Base-by-base conservation (phyloP, 495 filamentous ascomycete species). In the Penicillium alfredii region DNA sequence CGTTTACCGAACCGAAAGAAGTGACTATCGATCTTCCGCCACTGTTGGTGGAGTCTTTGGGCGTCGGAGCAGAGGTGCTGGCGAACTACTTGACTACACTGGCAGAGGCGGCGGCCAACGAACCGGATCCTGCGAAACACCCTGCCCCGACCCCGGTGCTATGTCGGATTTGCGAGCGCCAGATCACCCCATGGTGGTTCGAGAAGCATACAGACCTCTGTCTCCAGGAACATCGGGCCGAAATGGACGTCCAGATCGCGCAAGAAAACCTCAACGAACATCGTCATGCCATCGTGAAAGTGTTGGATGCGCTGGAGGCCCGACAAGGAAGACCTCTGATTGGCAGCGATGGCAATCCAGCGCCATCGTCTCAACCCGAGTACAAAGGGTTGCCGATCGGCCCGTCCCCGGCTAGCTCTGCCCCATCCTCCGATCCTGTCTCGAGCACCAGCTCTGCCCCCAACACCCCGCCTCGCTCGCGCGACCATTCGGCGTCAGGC, bases 121-220 rank as follows among this genome's bases (percentile, higher is more conserved):
- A 96, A 53, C 85, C 90, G n/a, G 89, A 95, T 50, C 84, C 86
- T 12, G 77, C 70, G 26, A 78, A 82, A 47, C 81, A 88, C 56
- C 81, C 88, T n/a, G 86, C 87, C 6, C 93, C 92, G 2, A 76
- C 80, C 4, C 88, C 89, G 1, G 82, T 97, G 6, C 75, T 98
- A 16, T 98, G 92, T 60, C 86, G 92, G 23, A 97, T 98, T 42
- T 98, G 92, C 53, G 92, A 98, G 55, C 86, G 93, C 29, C 86
- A 95, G 43, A 95, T 98, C 26, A 85, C 85, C n/a, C 88, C 92
- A 10, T 98, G 92, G 92, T 97, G 92, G 93, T 98, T 98, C 49
- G 89, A 96, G 61, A 97, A 96, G 60, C 92, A 98, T 54, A 94
- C 92, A 0, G 92, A 98, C 44, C 73, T 96, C 7, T 98, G 92